These are phyloP conservation scores for Fusarium sp. DNA, from an alignment of 2,329 filamentous ascomycete genomes.

Conservation along the genomic window DNA sequence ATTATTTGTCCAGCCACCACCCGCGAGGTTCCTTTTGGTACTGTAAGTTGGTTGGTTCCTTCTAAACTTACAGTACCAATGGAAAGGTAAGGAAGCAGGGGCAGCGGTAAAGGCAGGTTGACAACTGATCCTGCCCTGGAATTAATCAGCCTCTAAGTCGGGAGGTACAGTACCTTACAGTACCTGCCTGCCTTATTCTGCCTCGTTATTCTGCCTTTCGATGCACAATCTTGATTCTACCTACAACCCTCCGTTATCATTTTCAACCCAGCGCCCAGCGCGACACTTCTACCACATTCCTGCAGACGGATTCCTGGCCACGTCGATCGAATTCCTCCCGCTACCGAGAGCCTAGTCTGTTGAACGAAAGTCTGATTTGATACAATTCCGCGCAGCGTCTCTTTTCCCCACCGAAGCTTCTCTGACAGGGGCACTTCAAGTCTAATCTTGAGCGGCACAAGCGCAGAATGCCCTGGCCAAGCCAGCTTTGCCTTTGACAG, in stretches of 20 bases:
- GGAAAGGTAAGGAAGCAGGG: no score
- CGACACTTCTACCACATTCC: background rate
- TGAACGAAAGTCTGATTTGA: background rate
- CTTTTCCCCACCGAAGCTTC: conserved; percentile 11
- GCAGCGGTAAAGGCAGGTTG: no score
- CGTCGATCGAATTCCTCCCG: conserved; percentile 37
- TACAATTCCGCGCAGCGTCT: conserved; percentile 1
- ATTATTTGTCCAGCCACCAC: no score
- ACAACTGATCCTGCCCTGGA: no score
- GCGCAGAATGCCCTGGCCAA: conserved; percentile 20
- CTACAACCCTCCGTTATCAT: background rate
- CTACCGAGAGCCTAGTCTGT: conserved; percentile 34
- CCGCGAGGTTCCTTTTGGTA: no score
- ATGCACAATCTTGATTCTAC: conserved; percentile 9
- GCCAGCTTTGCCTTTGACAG: conserved; percentile 34
- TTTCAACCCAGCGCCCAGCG: conserved; percentile 15
- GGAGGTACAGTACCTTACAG: conserved; percentile 2
- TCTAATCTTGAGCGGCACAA: conserved; percentile 25
- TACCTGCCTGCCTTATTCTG: conserved; percentile 16
- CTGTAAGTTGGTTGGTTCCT: no score
- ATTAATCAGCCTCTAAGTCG: no score
- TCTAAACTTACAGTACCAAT: no score
- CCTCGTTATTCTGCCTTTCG: conserved; percentile 28
- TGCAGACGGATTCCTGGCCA: conserved; percentile 13
- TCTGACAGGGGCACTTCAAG: background rate